These are phyloP conservation scores for Tanacetum coccineum DNA, from an alignment of 129 eudicot genomes.

Conservation along the genomic window DNA sequence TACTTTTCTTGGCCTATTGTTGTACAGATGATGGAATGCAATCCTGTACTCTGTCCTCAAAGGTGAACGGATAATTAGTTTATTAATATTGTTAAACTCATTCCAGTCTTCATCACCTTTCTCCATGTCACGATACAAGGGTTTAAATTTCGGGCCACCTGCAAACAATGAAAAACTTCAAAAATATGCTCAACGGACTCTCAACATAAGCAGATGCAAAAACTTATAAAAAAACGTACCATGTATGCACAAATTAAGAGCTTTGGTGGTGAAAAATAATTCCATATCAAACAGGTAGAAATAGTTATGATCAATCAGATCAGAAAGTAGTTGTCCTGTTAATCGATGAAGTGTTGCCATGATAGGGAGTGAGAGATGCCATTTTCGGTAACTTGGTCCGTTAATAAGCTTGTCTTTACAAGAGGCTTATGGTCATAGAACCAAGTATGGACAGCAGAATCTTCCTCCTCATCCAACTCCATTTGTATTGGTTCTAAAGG, in stretches of 20 bases:
- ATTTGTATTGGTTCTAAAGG: slow-evolving; percentile 95
- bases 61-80: slow-evolving; percentile 93
- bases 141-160: slow-evolving; percentile 99
- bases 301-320: slow-evolving; percentile 85
- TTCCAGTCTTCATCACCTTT: slow-evolving; percentile 99
- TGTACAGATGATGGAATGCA: slow-evolving; percentile 95
- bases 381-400: slow-evolving; percentile 94
- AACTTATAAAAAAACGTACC: too few relatives aligned
- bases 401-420: slow-evolving; percentile 89
- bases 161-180: too few relatives aligned
- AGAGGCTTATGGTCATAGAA: slow-evolving; percentile 97
- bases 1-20: slow-evolving; percentile 94
- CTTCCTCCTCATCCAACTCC: slow-evolving; percentile 96
- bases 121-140: slow-evolving; percentile 99
- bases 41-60: slow-evolving; percentile 94
- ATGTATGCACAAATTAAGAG: slow-evolving; percentile 98
- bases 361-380: slow-evolving; percentile 98
- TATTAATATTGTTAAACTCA: slow-evolving; percentile 93
- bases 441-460: slow-evolving; percentile 95
- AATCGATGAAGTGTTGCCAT: slow-evolving; percentile 97
- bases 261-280: slow-evolving; percentile 96
- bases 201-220: too few relatives aligned
- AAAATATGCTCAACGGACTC: too few relatives aligned
- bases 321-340: slow-evolving; percentile 95
- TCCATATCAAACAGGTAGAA: slow-evolving; percentile 97